Base-by-base conservation (phyloP, 257 asterid genomes). In the Penstemon newberryi region DNA sequence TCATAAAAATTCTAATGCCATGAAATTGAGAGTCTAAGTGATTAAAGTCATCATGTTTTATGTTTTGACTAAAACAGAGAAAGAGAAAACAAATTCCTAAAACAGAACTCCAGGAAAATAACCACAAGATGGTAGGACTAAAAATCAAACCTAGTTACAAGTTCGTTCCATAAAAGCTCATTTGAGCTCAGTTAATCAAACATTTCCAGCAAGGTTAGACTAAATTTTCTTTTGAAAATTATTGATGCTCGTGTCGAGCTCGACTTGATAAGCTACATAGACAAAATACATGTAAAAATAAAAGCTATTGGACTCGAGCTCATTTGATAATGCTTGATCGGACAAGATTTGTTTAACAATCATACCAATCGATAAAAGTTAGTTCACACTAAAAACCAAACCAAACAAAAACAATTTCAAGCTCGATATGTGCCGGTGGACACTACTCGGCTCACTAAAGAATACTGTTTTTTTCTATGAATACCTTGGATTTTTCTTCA, bases 1-100 rank as follows among this genome's bases (percentile, higher is more conserved):
- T 77, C 64, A 45, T 66, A 82, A 77, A 89, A 89, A 65, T 65
- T 70, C 90, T 86, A 74, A 70, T 41, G 59, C 58, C 77, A 79
- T 42, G 64, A 78, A 74, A 61, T 67, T 54, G 41, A 73, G 40
- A 15, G 33, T 62, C 56, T 60, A 40, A 76, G 46, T 70, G 43
- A 69, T 37, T 44, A 33, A 62, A 33, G 40, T 40, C 25, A 70
- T 19, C 58, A 53, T 4, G 13, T n/a, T 5, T 53, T 5, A 12
- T 3, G 33, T 25, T 25, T 53, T 53, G 1, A 10, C 60, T 9
- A 65, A 15, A 15, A 15, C 18, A 15, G 18, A 15, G 18, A 64
- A 19, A 37, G 13, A 40, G 43, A 4, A 19, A 25, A 25, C 33
- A 25, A 25, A 25, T 25, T 25, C 33, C 33, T 25, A 1, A 25